These are phyloP conservation scores for Neurospora sublineolata DNA, from an alignment of 495 filamentous ascomycete species.

Conservation along the genomic window DNA sequence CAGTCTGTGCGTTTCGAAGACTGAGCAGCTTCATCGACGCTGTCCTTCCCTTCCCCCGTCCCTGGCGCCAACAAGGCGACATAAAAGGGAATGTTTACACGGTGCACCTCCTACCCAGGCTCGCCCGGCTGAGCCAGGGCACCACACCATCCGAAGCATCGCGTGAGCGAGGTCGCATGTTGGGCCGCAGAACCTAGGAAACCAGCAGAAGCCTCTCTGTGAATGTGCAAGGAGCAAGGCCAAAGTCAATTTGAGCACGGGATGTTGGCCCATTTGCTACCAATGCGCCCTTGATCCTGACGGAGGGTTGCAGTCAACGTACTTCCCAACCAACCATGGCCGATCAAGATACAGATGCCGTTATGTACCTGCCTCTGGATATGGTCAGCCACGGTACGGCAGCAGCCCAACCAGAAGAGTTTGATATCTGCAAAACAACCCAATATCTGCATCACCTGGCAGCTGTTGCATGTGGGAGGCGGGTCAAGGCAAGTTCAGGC, in stretches of 20 bases:
- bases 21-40: not conserved
- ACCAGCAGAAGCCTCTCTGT: slow-evolving; percentile 10
- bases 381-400: not conserved
- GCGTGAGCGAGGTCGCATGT: slow-evolving; percentile 12
- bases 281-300: not conserved
- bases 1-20: not conserved
- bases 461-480: not conserved
- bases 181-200: slow-evolving; percentile 14
- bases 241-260: not conserved
- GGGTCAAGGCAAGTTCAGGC: slow-evolving; percentile 12
- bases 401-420: not conserved
- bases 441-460: slow-evolving; percentile 8
- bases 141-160: not conserved
- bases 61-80: not conserved
- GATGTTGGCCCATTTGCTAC: not conserved
- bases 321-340: not conserved
- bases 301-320: not conserved
- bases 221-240: not conserved
- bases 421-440: slow-evolving; percentile 18
- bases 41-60: not conserved
- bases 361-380: not conserved
- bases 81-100: not conserved
- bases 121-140: not conserved
- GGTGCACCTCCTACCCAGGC: not conserved
- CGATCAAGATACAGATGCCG: not conserved